Base-by-base conservation (phyloP, 768 basidiomycete genomes). In the Pisolithus orientalis region DNA sequence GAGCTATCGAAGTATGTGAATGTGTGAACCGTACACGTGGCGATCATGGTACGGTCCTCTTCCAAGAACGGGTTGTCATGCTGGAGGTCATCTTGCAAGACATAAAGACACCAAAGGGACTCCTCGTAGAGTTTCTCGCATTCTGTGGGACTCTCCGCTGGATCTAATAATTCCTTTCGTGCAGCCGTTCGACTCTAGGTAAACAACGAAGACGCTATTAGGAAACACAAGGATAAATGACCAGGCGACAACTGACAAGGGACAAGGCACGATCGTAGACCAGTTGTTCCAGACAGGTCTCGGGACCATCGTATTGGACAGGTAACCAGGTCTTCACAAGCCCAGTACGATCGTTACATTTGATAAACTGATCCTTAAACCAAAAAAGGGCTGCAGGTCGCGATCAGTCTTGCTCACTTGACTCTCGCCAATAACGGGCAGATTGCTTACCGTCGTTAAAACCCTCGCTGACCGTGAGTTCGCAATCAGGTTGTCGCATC, bases 41-140 rank as follows among this genome's bases (percentile, higher is more conserved):
- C 78, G 45, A 91, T 89, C 5, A 87, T 90, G 39, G 80, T 78
- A 29, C 84, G 78, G 60, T 92, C 90, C 59, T 92, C 89, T 48
- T 89, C 87, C 79, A 84, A 79, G 67, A 85, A 91, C 2, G 90
- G 88, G 62, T 91, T 92, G 13, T 84, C 87, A 8, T 76, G 80
- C 65, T 91, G 87, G 1, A 92, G 74, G 61, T 95, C 89, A 64
- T 98, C 96, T 64, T 94, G 86, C 7, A 98, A 75, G 0, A 93
- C 88, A 57, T 94, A 90, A 29, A 98, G 75, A 64, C 94, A 89
- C 92, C 93, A 96, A 7, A 98, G 68, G 0, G 92, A 91, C 60
- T 92, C 92, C 62, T 97, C 94, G 69, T 98, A 99, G 37, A 95
- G 75, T 65, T 87, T 88, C 74, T 96, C 92, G 66, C 93, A 94